Conservation (phyloP, 768 basidiomycete genomes). For the Mycena venus region DNA sequence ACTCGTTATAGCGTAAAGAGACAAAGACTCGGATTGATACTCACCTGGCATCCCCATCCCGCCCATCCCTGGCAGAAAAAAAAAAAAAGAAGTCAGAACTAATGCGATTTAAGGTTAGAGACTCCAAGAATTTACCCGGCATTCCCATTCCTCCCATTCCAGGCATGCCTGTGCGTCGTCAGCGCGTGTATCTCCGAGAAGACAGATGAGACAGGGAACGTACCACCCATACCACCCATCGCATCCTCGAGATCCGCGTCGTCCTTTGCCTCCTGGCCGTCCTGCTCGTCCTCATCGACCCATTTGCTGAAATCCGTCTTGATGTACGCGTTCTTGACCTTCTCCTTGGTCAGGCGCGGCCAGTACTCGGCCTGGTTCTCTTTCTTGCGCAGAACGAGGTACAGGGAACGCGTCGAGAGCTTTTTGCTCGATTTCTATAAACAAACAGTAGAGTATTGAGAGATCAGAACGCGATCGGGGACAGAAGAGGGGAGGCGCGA, state of each 20-base stretch:
- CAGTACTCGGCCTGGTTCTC: slow-evolving; percentile 83
- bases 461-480: slow-evolving; percentile 2
- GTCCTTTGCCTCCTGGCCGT: slow-evolving; percentile 60
- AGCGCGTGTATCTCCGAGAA: no score
- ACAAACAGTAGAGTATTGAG: slow-evolving; percentile 30
- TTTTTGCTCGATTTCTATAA: slow-evolving; percentile 69
- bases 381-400: slow-evolving; percentile 85
- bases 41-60: neutral
- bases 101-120: no score
- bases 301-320: slow-evolving; percentile 97
- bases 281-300: slow-evolving; percentile 98
- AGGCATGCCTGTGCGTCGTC: slow-evolving; percentile 41
- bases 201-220: no score
- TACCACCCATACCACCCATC: slow-evolving; percentile 54
- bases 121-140: no score
- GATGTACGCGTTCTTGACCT: slow-evolving; percentile 81
- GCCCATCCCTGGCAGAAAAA: no score
- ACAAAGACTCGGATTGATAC: neutral
- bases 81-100: no score
- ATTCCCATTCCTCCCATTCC: slow-evolving; percentile 38
- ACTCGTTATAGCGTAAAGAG: neutral
- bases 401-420: slow-evolving; percentile 77
- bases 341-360: slow-evolving; percentile 94
- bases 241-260: slow-evolving; percentile 65
- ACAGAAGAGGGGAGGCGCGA: slow-evolving; percentile 45